phyloP scores from a whole-genome alignment of 768 basidiomycete species.

The Tricholoma sp. region DNA sequence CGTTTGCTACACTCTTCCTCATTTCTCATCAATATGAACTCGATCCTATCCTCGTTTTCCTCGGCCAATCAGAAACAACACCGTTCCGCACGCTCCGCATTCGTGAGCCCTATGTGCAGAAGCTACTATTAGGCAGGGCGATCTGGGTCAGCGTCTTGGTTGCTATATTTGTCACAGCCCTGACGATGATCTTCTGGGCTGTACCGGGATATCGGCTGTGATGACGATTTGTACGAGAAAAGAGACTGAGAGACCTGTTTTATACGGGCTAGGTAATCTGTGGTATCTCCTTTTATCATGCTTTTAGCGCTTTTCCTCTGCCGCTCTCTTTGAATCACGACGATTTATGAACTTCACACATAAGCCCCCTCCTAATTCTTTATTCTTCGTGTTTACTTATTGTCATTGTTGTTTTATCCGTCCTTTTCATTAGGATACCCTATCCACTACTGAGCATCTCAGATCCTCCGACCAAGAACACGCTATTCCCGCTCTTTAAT shows the following conservation, averaged over 20 bases:
- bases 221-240: constrained; percentile 2
- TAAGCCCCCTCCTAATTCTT: constrained; percentile 15
- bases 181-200: constrained; percentile 93
- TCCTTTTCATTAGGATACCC: constrained; percentile 17
- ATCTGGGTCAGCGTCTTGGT: constrained; percentile 88
- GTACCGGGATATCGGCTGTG: constrained; percentile 91
- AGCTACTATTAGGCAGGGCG: constrained; percentile 82
- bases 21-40: constrained; percentile 96
- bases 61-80: constrained; percentile 92
- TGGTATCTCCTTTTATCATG: constrained; percentile 10
- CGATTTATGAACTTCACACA: constrained; percentile 13
- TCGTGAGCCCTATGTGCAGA: constrained; percentile 90
- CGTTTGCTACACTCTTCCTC: constrained; percentile 83
- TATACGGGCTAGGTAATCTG: constrained; percentile 2
- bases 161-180: constrained; percentile 64
- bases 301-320: constrained; percentile 4
- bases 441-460: constrained; percentile 12
- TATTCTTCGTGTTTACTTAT: constrained; percentile 18
- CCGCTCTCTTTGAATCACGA: constrained; percentile 8
- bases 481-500: constrained; percentile 5
- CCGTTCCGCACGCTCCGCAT: constrained; percentile 93
- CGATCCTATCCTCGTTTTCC: constrained; percentile 91
- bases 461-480: constrained; percentile 4
- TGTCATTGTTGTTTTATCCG: constrained; percentile 26
- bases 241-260: background rate